Conservation (phyloP, 2,329 filamentous ascomycete genomes). For the Ascochyta koolunga region DNA sequence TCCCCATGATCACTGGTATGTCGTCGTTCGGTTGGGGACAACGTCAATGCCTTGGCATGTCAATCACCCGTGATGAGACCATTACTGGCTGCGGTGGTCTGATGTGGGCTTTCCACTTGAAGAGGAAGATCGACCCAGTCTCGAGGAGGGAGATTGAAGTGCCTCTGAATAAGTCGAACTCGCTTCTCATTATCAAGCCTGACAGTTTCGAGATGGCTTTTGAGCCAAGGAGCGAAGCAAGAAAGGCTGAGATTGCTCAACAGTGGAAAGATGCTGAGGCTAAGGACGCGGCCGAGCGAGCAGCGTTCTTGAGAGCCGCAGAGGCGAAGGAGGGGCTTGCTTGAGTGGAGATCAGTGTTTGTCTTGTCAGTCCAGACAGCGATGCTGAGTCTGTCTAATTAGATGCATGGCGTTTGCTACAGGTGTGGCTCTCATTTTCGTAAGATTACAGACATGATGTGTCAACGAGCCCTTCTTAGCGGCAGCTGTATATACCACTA, state of each 20-base stretch:
- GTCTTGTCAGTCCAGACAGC: not conserved
- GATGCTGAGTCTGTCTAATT: not conserved
- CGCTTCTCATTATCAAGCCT: slow-evolving; percentile 63
- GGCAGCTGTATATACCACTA: not conserved
- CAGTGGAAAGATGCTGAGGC: slow-evolving; percentile 47
- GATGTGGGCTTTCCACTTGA: slow-evolving; percentile 56
- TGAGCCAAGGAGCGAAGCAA: slow-evolving; percentile 54
- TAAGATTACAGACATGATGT: not conserved
- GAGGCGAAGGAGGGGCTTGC: slow-evolving; percentile 19
- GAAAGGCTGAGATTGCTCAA: slow-evolving; percentile 40
- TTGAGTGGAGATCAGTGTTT: not conserved
- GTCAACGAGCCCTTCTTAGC: not conserved
- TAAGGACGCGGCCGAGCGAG: slow-evolving; percentile 44
- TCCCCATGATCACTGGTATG: slow-evolving; percentile 68
- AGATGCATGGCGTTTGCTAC: slow-evolving; percentile 6
- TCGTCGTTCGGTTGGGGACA: slow-evolving; percentile 70
- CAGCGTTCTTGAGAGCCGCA: slow-evolving; percentile 40
- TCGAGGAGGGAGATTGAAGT: slow-evolving; percentile 53
- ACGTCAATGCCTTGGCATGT: slow-evolving; percentile 66
- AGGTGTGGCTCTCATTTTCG: not conserved
- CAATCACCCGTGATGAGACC: slow-evolving; percentile 64
- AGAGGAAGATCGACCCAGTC: slow-evolving; percentile 54
- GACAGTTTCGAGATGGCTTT: slow-evolving; percentile 62
- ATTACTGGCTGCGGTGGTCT: slow-evolving; percentile 59
- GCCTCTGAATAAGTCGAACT: slow-evolving; percentile 59